Percentiles rank a stretch among this genome's conserved stretches.
Conservation (phyloP, 2,329 filamentous ascomycete genomes). For the Monosporascus cannonballus region DNA sequence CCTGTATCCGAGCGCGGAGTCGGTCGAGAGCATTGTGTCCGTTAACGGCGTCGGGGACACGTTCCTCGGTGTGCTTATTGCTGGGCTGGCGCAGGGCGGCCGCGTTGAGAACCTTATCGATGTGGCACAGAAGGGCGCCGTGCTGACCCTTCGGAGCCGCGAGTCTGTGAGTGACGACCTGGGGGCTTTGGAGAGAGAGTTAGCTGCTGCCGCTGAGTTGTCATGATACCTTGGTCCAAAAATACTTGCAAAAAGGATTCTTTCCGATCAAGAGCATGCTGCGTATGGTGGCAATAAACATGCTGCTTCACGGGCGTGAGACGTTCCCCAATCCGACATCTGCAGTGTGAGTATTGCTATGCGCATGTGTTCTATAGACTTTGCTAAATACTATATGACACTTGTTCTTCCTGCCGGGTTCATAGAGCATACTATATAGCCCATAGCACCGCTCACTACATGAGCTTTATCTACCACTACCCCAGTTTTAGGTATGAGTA, state of each 20-base stretch:
- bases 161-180: slow-evolving; percentile 64
- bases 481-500: no score
- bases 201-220: slow-evolving; percentile 20
- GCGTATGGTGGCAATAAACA: background rate
- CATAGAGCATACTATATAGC: background rate
- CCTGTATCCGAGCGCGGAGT: slow-evolving; percentile 59
- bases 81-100: slow-evolving; percentile 61
- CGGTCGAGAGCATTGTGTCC: slow-evolving; percentile 68
- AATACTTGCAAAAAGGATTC: background rate
- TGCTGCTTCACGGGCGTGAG: no score
- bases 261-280: background rate
- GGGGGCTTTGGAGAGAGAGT: slow-evolving; percentile 35
- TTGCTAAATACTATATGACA: no score
- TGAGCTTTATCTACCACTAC: no score
- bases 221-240: background rate
- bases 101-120: slow-evolving; percentile 59
- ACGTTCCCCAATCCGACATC: no score
- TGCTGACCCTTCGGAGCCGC: slow-evolving; percentile 67
- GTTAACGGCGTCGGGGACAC: slow-evolving; percentile 96
- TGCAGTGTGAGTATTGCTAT: no score
- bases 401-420: slow-evolving; percentile 1
- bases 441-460: background rate
- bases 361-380: no score
- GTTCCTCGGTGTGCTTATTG: slow-evolving; percentile 77
- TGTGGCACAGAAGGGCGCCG: slow-evolving; percentile 75